A percentile compares a stretch with the other conserved stretches of the same genome.
These are phyloP conservation scores for Pestalotiopsis sp. DNA, from an alignment of 2,329 filamentous ascomycete genomes.

Conservation along the genomic window DNA sequence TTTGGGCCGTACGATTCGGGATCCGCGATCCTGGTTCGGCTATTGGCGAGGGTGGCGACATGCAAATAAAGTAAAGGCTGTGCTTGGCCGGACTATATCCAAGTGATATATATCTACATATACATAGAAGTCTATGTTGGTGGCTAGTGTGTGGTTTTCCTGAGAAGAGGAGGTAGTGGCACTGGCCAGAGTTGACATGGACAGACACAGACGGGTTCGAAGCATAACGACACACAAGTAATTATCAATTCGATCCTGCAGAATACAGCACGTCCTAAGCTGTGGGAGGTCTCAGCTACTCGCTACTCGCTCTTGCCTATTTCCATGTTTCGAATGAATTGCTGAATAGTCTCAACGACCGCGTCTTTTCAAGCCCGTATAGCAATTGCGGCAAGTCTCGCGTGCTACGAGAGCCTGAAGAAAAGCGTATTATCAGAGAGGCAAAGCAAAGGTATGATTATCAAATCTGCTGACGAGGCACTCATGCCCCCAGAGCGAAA, in stretches of 20 bases:
- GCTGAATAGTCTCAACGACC: neutral
- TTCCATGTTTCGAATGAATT: too few relatives aligned
- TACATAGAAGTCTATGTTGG: neutral
- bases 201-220: too few relatives aligned
- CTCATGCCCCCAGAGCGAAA: constrained; percentile 34
- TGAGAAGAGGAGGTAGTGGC: too few relatives aligned
- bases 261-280: too few relatives aligned
- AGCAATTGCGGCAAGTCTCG: neutral
- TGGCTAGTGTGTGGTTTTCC: too few relatives aligned
- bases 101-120: neutral
- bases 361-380: neutral
- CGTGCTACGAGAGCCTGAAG: neutral
- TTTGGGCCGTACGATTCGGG: neutral
- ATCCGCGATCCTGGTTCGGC: neutral
- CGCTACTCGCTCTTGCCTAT: too few relatives aligned
- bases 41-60: neutral
- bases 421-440: neutral
- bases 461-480: constrained; percentile 24
- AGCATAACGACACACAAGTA: too few relatives aligned
- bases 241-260: too few relatives aligned
- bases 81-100: neutral
- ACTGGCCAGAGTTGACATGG: too few relatives aligned
- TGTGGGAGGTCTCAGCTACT: too few relatives aligned
- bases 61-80: neutral
- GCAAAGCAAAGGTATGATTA: neutral